Conservation (phyloP, 257 asterid genomes). For the Euphrasia confusa region DNA sequence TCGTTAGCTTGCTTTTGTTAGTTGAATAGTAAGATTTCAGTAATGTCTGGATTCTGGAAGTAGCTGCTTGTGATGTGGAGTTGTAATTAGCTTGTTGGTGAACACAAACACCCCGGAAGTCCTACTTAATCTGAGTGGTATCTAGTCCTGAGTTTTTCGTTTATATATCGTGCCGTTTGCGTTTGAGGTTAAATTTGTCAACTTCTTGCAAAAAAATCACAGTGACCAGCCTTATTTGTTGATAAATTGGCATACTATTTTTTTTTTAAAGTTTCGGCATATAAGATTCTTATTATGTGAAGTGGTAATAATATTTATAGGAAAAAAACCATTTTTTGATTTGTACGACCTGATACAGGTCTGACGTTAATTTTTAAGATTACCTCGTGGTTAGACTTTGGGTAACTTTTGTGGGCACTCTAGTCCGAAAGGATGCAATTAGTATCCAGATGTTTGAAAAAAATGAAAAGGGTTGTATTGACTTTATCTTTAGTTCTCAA, state of each 20-base stretch:
- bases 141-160: neutral
- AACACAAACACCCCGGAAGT: neutral
- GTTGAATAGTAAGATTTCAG: too few relatives aligned
- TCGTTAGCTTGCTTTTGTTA: neutral
- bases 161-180: neutral
- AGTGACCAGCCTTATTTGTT: neutral
- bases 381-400: neutral
- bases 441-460: slow-evolving; percentile 4
- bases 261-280: neutral
- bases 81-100: neutral
- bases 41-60: neutral
- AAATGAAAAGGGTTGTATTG: neutral
- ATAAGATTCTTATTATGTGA: neutral
- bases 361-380: neutral
- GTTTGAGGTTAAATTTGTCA: neutral
- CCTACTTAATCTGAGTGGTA: neutral
- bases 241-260: neutral
- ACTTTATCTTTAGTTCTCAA: neutral
- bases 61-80: neutral
- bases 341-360: too few relatives aligned
- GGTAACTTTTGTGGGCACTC: neutral
- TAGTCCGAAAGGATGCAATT: neutral
- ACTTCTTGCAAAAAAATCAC: neutral
- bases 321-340: neutral
- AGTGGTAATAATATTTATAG: neutral